These are phyloP conservation scores for Metarhizium sp. DNA, from an alignment of 2,329 filamentous ascomycete species.

Conservation along the genomic window DNA sequence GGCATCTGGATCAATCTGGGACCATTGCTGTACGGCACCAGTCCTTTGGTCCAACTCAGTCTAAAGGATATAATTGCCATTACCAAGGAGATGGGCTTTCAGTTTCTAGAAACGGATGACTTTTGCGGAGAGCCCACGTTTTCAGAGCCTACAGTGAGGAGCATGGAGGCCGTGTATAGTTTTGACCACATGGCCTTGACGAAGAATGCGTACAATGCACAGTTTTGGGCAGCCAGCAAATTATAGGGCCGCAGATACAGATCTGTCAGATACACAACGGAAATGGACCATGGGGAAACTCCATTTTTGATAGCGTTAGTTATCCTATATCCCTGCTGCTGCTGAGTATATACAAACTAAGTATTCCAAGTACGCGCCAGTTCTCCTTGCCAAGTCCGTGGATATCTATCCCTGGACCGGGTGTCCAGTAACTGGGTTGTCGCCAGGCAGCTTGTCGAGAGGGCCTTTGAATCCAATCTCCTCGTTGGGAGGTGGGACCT, in stretches of 20 bases:
- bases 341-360: neutral
- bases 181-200: slow-evolving; percentile 41
- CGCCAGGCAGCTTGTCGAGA: slow-evolving; percentile 15
- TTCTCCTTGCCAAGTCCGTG: too few relatives aligned
- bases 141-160: slow-evolving; percentile 28
- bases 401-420: neutral
- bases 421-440: slow-evolving; percentile 15
- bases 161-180: slow-evolving; percentile 40
- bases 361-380: too few relatives aligned
- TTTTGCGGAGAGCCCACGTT: slow-evolving; percentile 34
- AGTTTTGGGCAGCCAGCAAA: slow-evolving; percentile 40
- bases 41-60: slow-evolving; percentile 43
- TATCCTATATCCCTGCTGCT: neutral
- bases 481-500: slow-evolving; percentile 14
- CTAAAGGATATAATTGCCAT: slow-evolving; percentile 42
- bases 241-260: neutral
- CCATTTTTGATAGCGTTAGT: neutral
- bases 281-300: too few relatives aligned
- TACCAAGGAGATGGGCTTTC: slow-evolving; percentile 40
- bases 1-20: slow-evolving; percentile 49
- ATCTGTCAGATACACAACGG: neutral
- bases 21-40: slow-evolving; percentile 44
- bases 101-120: slow-evolving; percentile 33
- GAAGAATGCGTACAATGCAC: slow-evolving; percentile 43
- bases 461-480: slow-evolving; percentile 16